Base-by-base conservation (phyloP, 108 stramenopile species). In the Schizochytrium sp. region DNA sequence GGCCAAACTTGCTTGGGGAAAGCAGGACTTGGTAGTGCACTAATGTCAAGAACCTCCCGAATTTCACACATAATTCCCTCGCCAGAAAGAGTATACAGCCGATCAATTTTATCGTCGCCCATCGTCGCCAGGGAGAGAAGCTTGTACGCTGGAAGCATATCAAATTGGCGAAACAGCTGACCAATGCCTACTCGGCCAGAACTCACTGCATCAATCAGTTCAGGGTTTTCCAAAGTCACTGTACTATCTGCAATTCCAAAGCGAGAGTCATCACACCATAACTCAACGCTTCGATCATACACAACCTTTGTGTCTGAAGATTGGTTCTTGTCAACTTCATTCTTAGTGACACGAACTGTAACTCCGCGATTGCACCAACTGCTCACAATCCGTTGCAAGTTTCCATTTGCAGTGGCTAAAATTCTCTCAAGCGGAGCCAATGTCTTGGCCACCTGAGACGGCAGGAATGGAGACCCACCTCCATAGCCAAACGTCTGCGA, bases 321-420 rank as follows among this genome's bases (percentile, higher is more conserved):
- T 53, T 47, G 50, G 76, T 8, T 17, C 2, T 5, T 53, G 15
- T 83, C 40, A 5, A 10, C 5, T 28, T 83, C 76, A 53, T 83
- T 83, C 7, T 53, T 17, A 10, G 55, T 53, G 17, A 83, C 76
- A 13, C 40, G 5, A 2, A 83, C 76, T 13, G 28, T n/a, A 47
- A 83, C 76, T n/a, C 53, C 40, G 47, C 53, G 50, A 53, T 83
- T 83, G 50, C 50, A 49, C 76, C 76, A 83, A 2, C 76, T 83
- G 47, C 76, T 83, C 76, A 83, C 76, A 38, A 83, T 55, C 50
- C 76, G 76, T 53, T 83, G 76, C 50, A 83, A 53, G 28, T 83
- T 83, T n/a, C 76, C 76, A 53, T 83, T 83, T 13, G 76, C 76
- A 5, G 76, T 83, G 15, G 76, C 76, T 8, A 83, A 53, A 38